phyloP scores from a whole-genome alignment of 1,284 basidiomycete genomes.

The Papiliotrema nemorosa region DNA sequence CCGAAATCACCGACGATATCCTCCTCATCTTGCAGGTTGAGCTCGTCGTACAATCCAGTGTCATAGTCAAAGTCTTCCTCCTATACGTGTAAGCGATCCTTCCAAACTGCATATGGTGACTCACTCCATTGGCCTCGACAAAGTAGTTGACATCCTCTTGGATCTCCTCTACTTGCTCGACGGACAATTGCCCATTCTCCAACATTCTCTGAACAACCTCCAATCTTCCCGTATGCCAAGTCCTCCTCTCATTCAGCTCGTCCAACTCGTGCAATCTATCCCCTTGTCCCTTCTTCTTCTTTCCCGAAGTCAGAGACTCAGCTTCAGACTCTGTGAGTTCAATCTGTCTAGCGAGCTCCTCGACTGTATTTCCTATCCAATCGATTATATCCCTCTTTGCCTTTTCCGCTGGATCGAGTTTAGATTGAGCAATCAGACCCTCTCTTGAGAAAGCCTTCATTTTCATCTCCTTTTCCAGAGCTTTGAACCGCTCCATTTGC shows the following conservation, averaged over 20 bases:
- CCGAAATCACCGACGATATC: slow-evolving; percentile 75
- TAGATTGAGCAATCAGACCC: slow-evolving; percentile 88
- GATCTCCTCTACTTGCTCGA: slow-evolving; percentile 75
- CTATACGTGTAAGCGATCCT: slow-evolving; percentile 50
- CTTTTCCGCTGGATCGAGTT: slow-evolving; percentile 94
- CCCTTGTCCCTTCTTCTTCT: slow-evolving; percentile 70
- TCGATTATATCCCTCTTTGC: slow-evolving; percentile 87
- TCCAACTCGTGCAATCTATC: slow-evolving; percentile 79
- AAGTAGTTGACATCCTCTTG: slow-evolving; percentile 98
- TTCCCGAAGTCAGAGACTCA: slow-evolving; percentile 63
- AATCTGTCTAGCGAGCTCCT: slow-evolving; percentile 88
- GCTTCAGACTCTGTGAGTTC: slow-evolving; percentile 95
- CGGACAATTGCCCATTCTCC: slow-evolving; percentile 85
- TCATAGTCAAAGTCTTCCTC: slow-evolving; percentile 98
- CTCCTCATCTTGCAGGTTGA: slow-evolving; percentile 91
- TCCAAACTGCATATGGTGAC: slow-evolving; percentile 43
- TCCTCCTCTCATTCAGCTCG: slow-evolving; percentile 83
- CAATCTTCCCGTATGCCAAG: slow-evolving; percentile 91
- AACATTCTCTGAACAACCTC: slow-evolving; percentile 91
- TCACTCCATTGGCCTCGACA: slow-evolving; percentile 88
- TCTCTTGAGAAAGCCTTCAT: slow-evolving; percentile 99
- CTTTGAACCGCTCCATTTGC: slow-evolving; percentile 99
- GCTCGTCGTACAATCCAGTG: slow-evolving; percentile 96
- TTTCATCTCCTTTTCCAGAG: slow-evolving; percentile 99
- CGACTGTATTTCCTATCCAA: slow-evolving; percentile 83